Percentiles rank a stretch among this genome's conserved stretches.
Conservation (phyloP, 192 early-diverging fungal species). For the Coemansia sp. region DNA sequence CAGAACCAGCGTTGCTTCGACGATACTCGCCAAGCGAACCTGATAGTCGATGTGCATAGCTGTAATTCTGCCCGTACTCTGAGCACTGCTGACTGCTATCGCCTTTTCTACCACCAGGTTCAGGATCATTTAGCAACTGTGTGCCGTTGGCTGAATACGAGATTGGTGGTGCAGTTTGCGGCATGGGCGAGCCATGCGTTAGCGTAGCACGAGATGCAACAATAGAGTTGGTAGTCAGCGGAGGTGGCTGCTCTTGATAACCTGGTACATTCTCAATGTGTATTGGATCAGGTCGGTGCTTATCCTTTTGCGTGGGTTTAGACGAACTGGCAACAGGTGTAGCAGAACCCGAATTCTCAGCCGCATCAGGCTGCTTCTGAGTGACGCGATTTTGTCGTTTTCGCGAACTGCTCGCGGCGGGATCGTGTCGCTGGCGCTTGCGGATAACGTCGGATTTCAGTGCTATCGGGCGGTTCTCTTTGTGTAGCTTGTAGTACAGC, state of each 20-base stretch:
- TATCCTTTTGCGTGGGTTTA: constrained; percentile 10
- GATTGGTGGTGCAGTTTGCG: constrained; percentile 38
- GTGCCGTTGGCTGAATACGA: constrained; percentile 54
- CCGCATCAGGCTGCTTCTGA: constrained; percentile 12
- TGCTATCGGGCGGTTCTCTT: constrained; percentile 80
- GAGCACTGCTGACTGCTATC: neutral
- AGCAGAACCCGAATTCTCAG: constrained; percentile 8
- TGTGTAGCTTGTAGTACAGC: constrained; percentile 92
- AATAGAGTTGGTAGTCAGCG: neutral
- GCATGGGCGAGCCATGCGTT: constrained; percentile 2
- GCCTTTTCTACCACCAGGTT: constrained; percentile 8
- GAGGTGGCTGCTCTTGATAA: neutral
- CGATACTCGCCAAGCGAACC: constrained; percentile 11
- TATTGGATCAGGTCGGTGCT: neutral
- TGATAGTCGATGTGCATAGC: constrained; percentile 4
- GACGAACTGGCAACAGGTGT: constrained; percentile 6
- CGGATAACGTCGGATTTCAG: constrained; percentile 95
- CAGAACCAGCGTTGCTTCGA: neutral
- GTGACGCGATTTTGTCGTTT: constrained; percentile 27
- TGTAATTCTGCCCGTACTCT: neutral
- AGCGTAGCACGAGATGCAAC: neutral
- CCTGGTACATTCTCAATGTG: neutral
- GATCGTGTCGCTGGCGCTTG: constrained; percentile 80
- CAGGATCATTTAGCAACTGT: constrained; percentile 44
- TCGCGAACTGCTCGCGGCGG: constrained; percentile 17